These are phyloP conservation scores for Lichtheimia ornata DNA, from an alignment of 371 early-diverging fungal genomes.

Conservation along the genomic window DNA sequence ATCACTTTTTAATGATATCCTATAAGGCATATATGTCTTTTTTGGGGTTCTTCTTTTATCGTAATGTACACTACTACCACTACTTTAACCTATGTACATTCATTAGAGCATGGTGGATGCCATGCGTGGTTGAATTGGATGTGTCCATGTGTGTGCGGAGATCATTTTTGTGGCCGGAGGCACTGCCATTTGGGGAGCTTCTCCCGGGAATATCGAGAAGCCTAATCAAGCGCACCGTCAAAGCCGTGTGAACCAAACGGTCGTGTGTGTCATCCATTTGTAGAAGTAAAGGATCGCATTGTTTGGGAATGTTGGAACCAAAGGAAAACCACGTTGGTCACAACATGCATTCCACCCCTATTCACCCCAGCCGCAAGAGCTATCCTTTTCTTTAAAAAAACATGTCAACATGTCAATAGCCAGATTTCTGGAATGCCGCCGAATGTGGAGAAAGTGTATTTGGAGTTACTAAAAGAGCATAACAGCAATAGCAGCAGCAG, in stretches of 20 bases:
- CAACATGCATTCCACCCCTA: not conserved
- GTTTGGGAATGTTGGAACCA: not conserved
- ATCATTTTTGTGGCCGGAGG: conserved; percentile 7
- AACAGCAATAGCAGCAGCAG: not conserved
- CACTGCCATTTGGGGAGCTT: conserved; percentile 16
- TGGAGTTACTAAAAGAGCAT: not conserved
- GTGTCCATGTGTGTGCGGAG: not conserved
- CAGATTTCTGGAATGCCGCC: not conserved
- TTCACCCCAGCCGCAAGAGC: not conserved
- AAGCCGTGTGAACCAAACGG: conserved; percentile 11
- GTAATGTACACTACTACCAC: not conserved
- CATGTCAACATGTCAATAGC: not conserved
- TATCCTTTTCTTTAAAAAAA: not conserved
- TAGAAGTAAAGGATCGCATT: not conserved
- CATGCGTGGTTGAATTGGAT: no score
- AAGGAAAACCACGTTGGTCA: not conserved
- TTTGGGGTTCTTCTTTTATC: not conserved
- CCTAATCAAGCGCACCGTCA: conserved; percentile 13
- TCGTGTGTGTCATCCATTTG: not conserved
- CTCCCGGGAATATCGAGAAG: conserved; percentile 14
- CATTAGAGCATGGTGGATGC: not conserved
- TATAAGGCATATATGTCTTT: not conserved
- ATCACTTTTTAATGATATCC: no score
- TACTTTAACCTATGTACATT: not conserved
- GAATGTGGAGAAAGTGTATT: no score